A percentile compares a stretch with the other conserved stretches of the same genome.
Evolutionary conservation across 257 asterid species (phyloP).

Genomic region (Anisodus tanguticus): DNA sequence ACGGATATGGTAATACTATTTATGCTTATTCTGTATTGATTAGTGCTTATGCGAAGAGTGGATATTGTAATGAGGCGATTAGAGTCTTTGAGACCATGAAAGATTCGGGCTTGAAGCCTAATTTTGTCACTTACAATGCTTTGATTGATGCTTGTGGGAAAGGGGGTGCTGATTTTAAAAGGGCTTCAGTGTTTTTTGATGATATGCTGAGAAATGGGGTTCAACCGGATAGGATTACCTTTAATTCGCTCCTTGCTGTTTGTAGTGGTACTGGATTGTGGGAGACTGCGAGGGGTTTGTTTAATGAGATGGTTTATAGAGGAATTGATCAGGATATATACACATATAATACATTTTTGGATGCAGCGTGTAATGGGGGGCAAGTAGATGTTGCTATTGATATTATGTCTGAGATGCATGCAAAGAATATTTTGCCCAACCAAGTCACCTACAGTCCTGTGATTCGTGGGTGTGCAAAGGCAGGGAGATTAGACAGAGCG

Average conservation of each 20-base stretch:
- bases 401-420: conserved; percentile 77
- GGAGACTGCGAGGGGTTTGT: conserved; percentile 71
- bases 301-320: conserved; percentile 69
- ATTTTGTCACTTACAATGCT: conserved; percentile 86
- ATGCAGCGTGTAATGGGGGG: conserved; percentile 86
- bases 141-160: conserved; percentile 93
- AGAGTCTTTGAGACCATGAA: conserved; percentile 72
- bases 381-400: conserved; percentile 78
- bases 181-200: conserved; percentile 74
- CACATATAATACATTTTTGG: conserved; percentile 83
- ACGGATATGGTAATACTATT: conserved; percentile 87
- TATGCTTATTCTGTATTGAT: conserved; percentile 84
- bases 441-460: conserved; percentile 87
- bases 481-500: conserved; percentile 69
- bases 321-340: conserved; percentile 90
- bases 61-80: conserved; percentile 74
- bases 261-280: conserved; percentile 92
- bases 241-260: conserved; percentile 88
- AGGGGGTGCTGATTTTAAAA: conserved; percentile 88
- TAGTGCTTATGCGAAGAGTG: conserved; percentile 94
- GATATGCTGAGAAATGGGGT: conserved; percentile 78
- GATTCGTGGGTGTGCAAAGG: conserved; percentile 95
- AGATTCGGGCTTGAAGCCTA: conserved; percentile 80
- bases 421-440: conserved; percentile 70
- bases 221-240: conserved; percentile 87